Evolutionary conservation across 1,139 yeast genomes (phyloP).

Genomic region (Geotrichum reessii): DNA sequence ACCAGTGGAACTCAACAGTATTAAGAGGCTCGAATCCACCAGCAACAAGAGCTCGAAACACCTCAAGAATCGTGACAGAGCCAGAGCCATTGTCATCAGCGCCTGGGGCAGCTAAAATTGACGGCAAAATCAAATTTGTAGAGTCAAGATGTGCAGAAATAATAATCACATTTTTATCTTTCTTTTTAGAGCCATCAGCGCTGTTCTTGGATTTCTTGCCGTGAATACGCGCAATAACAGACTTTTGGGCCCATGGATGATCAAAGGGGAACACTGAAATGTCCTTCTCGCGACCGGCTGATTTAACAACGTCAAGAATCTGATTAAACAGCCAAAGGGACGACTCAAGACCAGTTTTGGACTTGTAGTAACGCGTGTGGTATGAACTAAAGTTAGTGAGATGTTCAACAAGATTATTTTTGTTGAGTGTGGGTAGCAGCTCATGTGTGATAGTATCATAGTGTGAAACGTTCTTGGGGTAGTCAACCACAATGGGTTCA

Average conservation of each 20-base stretch:
- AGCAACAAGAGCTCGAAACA: constrained; percentile 51
- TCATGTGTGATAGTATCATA: not conserved
- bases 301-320: constrained; percentile 41
- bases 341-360: constrained; percentile 62
- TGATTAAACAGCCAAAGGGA: constrained; percentile 63
- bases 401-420: constrained; percentile 5
- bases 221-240: constrained; percentile 44
- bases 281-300: constrained; percentile 37
- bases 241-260: constrained; percentile 18
- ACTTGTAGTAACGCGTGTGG: constrained; percentile 74
- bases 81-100: constrained; percentile 97
- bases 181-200: constrained; percentile 19
- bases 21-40: constrained; percentile 55
- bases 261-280: constrained; percentile 10
- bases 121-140: constrained; percentile 66
- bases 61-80: constrained; percentile 70
- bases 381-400: constrained; percentile 44
- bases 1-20: constrained; percentile 87
- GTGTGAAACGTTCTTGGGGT: constrained; percentile 9
- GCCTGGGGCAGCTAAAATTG: constrained; percentile 74
- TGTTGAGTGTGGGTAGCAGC: constrained; percentile 5
- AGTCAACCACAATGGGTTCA: not conserved
- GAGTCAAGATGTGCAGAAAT: constrained; percentile 93
- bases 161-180: constrained; percentile 43
- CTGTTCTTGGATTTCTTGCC: constrained; percentile 35